Percentiles rank a stretch among this genome's conserved stretches.
Conservation (phyloP, 495 filamentous ascomycete species). For the Neurospora sublineolata region DNA sequence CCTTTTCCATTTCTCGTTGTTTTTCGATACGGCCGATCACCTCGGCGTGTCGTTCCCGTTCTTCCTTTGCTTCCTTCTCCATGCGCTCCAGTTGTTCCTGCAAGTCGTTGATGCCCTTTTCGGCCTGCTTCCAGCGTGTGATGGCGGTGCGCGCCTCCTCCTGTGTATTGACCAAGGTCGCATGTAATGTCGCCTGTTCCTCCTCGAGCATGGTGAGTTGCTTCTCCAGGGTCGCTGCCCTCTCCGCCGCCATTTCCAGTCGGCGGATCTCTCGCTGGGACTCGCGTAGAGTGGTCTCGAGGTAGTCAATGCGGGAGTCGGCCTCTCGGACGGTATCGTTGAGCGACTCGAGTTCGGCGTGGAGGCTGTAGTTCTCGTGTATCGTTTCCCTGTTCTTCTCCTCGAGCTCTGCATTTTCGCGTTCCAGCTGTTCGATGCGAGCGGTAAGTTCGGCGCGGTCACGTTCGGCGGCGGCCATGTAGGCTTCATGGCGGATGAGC, state of each 20-base stretch:
- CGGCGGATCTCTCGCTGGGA: conserved; percentile 65
- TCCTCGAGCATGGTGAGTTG: conserved; percentile 67
- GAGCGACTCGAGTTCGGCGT: conserved; percentile 70
- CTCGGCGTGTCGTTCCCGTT: conserved; percentile 72
- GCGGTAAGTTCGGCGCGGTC: conserved; percentile 59
- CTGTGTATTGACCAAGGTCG: conserved; percentile 48
- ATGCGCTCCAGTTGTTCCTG: conserved; percentile 84
- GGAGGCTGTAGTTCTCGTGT: conserved; percentile 66
- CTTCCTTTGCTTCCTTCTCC: conserved; percentile 71
- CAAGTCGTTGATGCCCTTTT: conserved; percentile 57
- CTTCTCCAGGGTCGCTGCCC: conserved; percentile 64
- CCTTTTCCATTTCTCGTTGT: conserved; percentile 63
- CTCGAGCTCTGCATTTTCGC: conserved; percentile 64
- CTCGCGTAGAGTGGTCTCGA: conserved; percentile 61
- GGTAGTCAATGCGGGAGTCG: conserved; percentile 57
- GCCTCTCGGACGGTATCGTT: conserved; percentile 65
- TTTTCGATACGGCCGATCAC: conserved; percentile 67
- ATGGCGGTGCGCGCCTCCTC: conserved; percentile 65
- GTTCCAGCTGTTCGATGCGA: conserved; percentile 65
- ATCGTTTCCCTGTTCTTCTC: conserved; percentile 57
- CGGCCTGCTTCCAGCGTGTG: conserved; percentile 72
- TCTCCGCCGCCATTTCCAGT: conserved; percentile 57
- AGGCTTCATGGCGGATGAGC: conserved; percentile 81
- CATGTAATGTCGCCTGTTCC: conserved; percentile 64
- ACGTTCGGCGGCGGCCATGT: conserved; percentile 79